A percentile compares a stretch with the other conserved stretches of the same genome.
phyloP scores from a whole-genome alignment of 2,329 filamentous ascomycete genomes.

The Diaporthe eres region DNA sequence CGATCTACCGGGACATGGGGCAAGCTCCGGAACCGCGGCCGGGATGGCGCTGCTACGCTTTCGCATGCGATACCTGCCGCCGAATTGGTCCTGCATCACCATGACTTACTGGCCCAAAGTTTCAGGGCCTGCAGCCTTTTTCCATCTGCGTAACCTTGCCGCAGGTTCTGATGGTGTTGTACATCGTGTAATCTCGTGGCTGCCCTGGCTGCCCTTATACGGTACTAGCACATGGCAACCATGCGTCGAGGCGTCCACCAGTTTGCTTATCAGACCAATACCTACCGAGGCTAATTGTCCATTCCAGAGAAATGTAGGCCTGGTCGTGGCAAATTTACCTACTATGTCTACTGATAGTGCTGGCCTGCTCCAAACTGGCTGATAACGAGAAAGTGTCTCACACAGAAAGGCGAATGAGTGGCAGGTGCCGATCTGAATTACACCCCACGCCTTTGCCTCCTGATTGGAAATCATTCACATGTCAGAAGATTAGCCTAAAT shows the following conservation, averaged over 20 bases:
- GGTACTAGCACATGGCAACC: neutral
- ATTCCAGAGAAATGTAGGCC: neutral
- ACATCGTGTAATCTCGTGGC: neutral
- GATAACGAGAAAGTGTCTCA: neutral
- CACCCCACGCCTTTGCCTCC: neutral
- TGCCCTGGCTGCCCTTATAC: neutral
- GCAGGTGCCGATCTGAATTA: slow-evolving; percentile 9
- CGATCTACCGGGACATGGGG: neutral
- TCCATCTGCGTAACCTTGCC: no score
- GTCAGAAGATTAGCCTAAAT: neutral
- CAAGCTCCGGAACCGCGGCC: neutral
- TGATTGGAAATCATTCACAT: neutral
- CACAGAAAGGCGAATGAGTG: neutral
- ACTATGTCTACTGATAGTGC: no score
- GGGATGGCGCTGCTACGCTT: no score
- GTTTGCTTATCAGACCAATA: neutral
- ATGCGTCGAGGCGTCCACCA: neutral
- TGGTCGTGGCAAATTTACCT: neutral
- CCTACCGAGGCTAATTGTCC: no score
- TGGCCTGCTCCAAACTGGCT: neutral
- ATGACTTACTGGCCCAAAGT: neutral
- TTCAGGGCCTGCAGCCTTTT: neutral
- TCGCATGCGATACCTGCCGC: neutral
- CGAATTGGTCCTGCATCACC: neutral
- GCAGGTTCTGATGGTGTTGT: neutral